These are phyloP conservation scores for Nicotiana undulata DNA, from an alignment of 257 asterid species.

Conservation along the genomic window DNA sequence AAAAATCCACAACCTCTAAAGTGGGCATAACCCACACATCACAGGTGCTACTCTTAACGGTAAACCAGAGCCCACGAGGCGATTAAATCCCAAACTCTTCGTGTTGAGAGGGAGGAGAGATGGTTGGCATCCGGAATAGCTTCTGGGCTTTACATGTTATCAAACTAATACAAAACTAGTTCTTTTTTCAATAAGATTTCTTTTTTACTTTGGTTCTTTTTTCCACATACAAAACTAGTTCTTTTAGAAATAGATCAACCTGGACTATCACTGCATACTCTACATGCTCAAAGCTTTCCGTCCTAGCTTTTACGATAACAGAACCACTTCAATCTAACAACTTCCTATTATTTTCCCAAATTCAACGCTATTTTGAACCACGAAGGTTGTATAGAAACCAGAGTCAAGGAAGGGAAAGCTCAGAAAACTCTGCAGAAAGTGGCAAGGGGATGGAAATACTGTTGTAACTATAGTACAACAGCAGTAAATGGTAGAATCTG, in stretches of 20 bases:
- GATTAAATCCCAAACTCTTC: not conserved
- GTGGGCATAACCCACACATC: no score
- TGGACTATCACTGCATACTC: not conserved
- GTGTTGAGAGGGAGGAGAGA: not conserved
- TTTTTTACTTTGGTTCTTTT: not conserved
- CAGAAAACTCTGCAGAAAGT: no score
- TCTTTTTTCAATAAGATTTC: no score
- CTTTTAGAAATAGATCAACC: not conserved
- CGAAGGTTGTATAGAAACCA: not conserved
- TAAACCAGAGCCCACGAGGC: not conserved
- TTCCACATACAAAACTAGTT: not conserved
- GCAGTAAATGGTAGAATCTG: no score
- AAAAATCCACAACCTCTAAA: no score
- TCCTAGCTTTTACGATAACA: not conserved
- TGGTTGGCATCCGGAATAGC: not conserved
- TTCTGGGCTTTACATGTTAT: not conserved
- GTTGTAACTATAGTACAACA: no score
- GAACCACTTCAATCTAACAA: not conserved
- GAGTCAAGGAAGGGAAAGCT: no score
- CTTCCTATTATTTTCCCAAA: not conserved
- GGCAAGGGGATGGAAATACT: no score
- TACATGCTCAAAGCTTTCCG: conserved; percentile 1
- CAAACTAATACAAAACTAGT: not conserved
- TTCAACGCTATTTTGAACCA: not conserved
- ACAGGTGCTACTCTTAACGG: no score